Evolutionary conservation across 352 stramenopile species (phyloP).

Genomic region (Chrysophaeum taylorii): DNA sequence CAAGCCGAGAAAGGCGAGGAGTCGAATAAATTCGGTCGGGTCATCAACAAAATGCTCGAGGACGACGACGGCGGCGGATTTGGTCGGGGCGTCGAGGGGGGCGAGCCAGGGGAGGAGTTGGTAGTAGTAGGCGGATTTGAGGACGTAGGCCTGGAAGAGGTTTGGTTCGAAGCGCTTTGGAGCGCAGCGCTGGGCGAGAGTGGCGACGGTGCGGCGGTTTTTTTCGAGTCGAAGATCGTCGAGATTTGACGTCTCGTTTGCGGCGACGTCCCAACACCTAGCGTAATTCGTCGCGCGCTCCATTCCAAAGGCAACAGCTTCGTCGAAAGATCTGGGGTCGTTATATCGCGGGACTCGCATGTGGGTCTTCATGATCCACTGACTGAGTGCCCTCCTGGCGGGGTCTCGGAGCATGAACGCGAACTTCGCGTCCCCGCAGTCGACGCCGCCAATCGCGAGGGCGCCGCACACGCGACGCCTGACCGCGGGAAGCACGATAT

Average conservation of each 20-base stretch:
- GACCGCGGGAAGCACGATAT: neutral
- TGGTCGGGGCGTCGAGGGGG: neutral
- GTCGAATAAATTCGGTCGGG: neutral
- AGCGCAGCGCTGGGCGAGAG: too few species aligned
- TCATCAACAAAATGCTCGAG: neutral
- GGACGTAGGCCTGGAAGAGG: constrained; percentile 15
- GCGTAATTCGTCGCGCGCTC: neutral
- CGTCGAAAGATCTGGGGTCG: neutral
- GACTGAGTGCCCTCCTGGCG: neutral
- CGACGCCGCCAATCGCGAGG: neutral
- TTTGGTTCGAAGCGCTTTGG: neutral
- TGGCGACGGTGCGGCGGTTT: too few species aligned
- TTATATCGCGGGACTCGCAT: constrained; percentile 2
- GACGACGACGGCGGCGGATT: neutral
- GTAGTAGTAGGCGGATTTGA: constrained; percentile 14
- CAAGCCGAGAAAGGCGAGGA: neutral
- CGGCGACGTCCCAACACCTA: neutral
- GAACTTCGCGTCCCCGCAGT: neutral
- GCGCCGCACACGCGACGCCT: neutral
- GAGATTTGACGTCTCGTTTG: too few species aligned
- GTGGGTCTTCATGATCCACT: constrained; percentile 15
- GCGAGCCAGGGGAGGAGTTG: constrained; percentile 14
- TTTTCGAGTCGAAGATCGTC: too few species aligned
- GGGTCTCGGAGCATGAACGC: constrained; percentile 2
- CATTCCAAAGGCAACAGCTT: neutral